Evolutionary conservation across 345 rosid genomes (phyloP).

Genomic region (Syzygium grande): DNA sequence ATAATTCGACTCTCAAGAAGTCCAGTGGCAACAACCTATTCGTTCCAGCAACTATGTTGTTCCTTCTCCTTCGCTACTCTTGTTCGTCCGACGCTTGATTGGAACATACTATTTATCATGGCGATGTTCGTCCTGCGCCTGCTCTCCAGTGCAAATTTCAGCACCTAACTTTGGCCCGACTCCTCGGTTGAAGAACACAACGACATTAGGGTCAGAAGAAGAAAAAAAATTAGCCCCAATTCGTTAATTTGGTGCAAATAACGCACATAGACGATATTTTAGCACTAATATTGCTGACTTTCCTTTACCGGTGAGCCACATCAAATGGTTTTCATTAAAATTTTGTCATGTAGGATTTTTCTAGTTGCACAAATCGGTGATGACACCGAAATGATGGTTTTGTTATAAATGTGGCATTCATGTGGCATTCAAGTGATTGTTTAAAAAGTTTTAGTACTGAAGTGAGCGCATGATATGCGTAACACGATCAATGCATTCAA

Average conservation of each 20-base stretch:
- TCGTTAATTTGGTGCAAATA: not conserved
- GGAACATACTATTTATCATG: not conserved
- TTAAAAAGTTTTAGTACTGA: not conserved
- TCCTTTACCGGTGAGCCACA: not conserved
- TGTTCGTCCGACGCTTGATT: not conserved
- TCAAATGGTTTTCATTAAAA: not conserved
- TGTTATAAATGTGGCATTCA: not conserved
- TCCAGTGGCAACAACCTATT: not conserved
- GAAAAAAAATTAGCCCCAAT: not conserved
- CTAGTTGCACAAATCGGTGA: not conserved
- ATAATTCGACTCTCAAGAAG: not conserved
- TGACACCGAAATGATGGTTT: not conserved
- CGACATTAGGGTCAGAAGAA: not conserved
- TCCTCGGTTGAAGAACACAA: not conserved
- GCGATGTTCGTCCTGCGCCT: not conserved
- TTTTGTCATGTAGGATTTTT: not conserved
- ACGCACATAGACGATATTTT: not conserved
- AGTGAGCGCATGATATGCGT: not conserved
- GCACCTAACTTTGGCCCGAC: not conserved
- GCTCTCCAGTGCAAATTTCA: not conserved
- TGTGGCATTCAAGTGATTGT: not conserved
- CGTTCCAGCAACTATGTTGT: not conserved
- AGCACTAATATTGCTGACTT: not conserved
- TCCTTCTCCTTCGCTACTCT: not conserved
- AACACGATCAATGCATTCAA: too few species aligned